Base-by-base conservation (phyloP, 2,329 filamentous ascomycete species). In the Ceratocystis cacaofunesta region DNA sequence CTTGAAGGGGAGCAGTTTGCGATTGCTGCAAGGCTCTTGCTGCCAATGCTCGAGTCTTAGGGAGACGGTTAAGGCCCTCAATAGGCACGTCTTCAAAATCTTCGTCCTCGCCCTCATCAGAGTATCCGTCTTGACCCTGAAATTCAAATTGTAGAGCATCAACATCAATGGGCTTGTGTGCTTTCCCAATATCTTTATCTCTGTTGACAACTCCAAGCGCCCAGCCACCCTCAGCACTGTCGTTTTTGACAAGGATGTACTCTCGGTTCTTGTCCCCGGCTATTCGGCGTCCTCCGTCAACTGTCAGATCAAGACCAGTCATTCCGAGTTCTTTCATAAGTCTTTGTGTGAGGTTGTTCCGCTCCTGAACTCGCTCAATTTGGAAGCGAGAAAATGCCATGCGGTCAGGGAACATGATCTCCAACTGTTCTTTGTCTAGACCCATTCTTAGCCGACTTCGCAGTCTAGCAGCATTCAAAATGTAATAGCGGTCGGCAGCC, bases 381-480 rank as follows among this genome's bases (percentile, higher is more conserved):
- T 99, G 94, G 72, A 99, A 99, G 68, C 82, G 87, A 0, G 92
- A 96, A 72, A 99, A 99, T 0, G 88, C 94, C 91, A 99, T 96
- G 30, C 94, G 85, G 73, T 99, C 88, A 0, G 94, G 92, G 73
- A 99, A 99, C 94, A 99, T 99, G 58, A 81, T 84, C 70, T 97
- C 92, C 15, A 99, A 77, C 75, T 99, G 94, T 69, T 99, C 92
- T 75, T 97, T 97, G 66, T 90, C 95, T 71, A 96, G 83, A 0
- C 94, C 94, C 92, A 99, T 96, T 72, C 94, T 85, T 71, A 99
- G 79, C 64, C 94, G 82, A 74, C 90, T 96, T 66, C 94, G 81
- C 68, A 99, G 73, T 68, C 94, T 82, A 1, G 95, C 94, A 1
- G 95, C 94, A 72, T 99, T 99, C 25, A 99, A 77, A 64, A 99